Percentiles rank a stretch among this genome's conserved stretches.
phyloP scores from a whole-genome alignment of 768 basidiomycete species.

The Cubamyces sp. region DNA sequence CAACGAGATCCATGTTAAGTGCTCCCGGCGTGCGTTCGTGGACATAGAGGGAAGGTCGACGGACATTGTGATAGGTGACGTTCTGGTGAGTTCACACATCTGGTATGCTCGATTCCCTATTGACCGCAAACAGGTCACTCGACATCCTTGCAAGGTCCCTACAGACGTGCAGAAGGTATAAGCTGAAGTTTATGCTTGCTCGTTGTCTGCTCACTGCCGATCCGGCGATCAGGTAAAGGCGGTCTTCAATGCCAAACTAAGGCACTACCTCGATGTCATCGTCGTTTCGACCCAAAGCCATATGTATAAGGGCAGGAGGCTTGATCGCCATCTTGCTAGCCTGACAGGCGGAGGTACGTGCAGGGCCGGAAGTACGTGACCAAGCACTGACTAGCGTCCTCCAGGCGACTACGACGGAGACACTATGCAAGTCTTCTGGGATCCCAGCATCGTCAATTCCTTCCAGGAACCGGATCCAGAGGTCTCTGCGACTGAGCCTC shows the following conservation, averaged over 20 bases:
- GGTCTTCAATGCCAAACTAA: conserved; percentile 54
- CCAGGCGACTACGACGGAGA: conserved; percentile 77
- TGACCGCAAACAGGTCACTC: conserved; percentile 47
- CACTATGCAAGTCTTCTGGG: conserved; percentile 59
- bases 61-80: conserved; percentile 58
- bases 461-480: conserved; percentile 57
- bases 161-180: conserved; percentile 67
- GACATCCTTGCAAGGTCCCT: conserved; percentile 73
- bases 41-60: conserved; percentile 47
- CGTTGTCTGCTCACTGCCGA: background rate
- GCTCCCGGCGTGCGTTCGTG: conserved; percentile 47
- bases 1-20: conserved; percentile 59
- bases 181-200: background rate
- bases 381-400: background rate
- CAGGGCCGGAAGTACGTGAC: background rate
- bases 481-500: conserved; percentile 53
- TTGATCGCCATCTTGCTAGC: conserved; percentile 55
- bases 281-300: conserved; percentile 40
- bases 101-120: background rate
- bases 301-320: conserved; percentile 21
- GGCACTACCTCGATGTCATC: conserved; percentile 59
- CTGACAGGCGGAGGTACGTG: conserved; percentile 63
- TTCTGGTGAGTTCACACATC: conserved; percentile 45
- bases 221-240: conserved; percentile 51
- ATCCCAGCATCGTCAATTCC: conserved; percentile 53